Evolutionary conservation across 805 yeast species (phyloP), one percentile per base, ranked within the genome.

Genomic region (Maudiozyma turicensis): DNA sequence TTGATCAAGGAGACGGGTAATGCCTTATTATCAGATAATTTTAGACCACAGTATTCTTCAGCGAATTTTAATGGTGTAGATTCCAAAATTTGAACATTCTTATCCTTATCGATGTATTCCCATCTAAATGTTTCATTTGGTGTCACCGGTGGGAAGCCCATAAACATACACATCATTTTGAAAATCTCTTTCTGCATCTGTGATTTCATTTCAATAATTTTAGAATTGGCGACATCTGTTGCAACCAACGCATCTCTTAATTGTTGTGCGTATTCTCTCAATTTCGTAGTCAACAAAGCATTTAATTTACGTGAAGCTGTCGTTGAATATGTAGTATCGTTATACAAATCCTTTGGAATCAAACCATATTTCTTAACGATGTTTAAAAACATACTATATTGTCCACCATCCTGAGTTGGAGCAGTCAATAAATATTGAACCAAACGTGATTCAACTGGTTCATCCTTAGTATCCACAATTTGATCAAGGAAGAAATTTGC

Each of bases 361-460:
- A 84, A 61, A 31, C 95, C 95, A 58, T 87, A 88, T 66, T 87
- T 88, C 53, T 80, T 79, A 46, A 86, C 76, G 50, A 88, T 64
- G 66, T 86, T 85, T 45, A 82, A 72, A 63, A 86, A 78, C 93
- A 87, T 84, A 54, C 84, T 82, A 74, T 84, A 86, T 67, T 87
- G 95, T 47, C 96, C 95, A 57, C 96, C 95, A 61, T 88, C 95
- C 50, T 75, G 64, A 43, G 81, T 79, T 28, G 95, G 95, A 48
- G 78, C 82, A 5, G 69, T 57, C 48, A 86, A 70, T 44, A 87
- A 66, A 55, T 75, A 77, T 66, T 82, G 86, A 45, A 87, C 78
- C 49, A 85, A 67, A 54, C 95, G 75, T 1, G 89, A 81, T 53
- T 80, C 89, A 47, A 82, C 75, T 42, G 74, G 81, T 62, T 82